phyloP scores from a whole-genome alignment of 2,329 filamentous ascomycete genomes.

The Paracorniculantispora psalliotae region DNA sequence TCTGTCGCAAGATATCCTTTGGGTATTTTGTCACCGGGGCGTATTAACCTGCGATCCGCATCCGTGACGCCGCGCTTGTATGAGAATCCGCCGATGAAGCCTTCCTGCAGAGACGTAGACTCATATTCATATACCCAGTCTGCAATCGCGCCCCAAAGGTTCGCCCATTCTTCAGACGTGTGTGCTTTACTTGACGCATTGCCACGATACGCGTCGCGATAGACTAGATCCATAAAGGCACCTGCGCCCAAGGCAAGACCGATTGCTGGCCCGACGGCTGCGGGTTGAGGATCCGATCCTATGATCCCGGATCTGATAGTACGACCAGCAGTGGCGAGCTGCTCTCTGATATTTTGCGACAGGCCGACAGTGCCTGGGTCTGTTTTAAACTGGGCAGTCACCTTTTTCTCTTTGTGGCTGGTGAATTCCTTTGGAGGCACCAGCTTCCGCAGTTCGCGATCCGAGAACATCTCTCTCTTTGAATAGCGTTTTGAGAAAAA shows the following conservation, averaged over 20 bases:
- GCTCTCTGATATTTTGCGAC: not conserved
- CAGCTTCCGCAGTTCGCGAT: not conserved
- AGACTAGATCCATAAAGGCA: not conserved
- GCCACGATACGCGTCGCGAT: not conserved
- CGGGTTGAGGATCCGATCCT: not conserved
- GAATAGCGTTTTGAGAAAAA: not conserved
- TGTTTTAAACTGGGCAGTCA: not conserved
- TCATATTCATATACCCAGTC: slow-evolving; percentile 2
- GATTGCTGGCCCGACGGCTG: not conserved
- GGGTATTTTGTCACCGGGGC: not conserved
- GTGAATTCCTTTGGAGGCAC: not conserved
- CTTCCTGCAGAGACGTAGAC: not conserved
- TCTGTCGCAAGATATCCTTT: not conserved
- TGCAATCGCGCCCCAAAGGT: not conserved
- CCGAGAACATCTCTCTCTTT: not conserved
- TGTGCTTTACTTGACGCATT: not conserved
- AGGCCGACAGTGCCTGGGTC: not conserved
- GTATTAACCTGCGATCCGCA: not conserved
- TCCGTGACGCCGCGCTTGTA: not conserved
- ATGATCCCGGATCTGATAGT: not conserved
- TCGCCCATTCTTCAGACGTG: not conserved
- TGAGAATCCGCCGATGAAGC: not conserved
- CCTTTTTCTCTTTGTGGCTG: not conserved
- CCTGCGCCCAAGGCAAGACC: not conserved
- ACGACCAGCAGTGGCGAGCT: not conserved